Evolutionary conservation across 1,284 basidiomycete genomes (phyloP).

Genomic region (Cutaneotrichosporon cyanovorans): DNA sequence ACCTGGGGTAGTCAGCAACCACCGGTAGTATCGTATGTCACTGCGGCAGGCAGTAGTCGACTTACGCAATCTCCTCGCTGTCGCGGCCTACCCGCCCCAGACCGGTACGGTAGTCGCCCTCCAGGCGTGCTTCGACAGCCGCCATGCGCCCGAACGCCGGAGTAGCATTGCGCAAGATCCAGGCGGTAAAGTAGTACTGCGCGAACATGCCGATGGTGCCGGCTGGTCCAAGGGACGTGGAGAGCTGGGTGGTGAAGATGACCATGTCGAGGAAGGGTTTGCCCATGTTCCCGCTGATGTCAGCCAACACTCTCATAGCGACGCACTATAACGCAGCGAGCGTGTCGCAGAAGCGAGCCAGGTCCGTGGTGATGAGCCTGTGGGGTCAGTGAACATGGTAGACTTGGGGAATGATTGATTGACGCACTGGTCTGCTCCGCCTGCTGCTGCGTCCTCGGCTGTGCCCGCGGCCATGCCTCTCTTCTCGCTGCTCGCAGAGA

Average conservation of each 20-base stretch:
- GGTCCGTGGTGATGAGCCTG: constrained; percentile 81
- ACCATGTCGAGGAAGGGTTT: constrained; percentile 88
- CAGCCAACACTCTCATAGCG: neutral
- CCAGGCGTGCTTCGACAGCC: constrained; percentile 71
- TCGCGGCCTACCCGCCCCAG: constrained; percentile 83
- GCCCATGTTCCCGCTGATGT: constrained; percentile 61
- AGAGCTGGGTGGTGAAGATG: constrained; percentile 88
- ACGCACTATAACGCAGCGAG: constrained; percentile 81
- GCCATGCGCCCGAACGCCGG: constrained; percentile 91
- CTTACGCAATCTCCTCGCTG: constrained; percentile 85
- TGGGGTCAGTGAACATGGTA: constrained; percentile 28
- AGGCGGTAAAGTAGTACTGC: constrained; percentile 79
- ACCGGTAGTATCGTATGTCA: no score
- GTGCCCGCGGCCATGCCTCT: constrained; percentile 13
- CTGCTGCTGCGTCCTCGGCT: constrained; percentile 49
- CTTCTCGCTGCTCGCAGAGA: constrained; percentile 16
- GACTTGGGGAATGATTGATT: constrained; percentile 1
- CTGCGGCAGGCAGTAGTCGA: no score
- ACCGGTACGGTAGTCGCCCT: constrained; percentile 84
- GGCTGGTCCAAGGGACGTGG: constrained; percentile 67
- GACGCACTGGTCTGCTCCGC: constrained; percentile 63
- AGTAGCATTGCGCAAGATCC: constrained; percentile 74
- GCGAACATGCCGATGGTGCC: constrained; percentile 69
- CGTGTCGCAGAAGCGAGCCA: constrained; percentile 82
- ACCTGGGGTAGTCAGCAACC: constrained; percentile 50